Conservation (phyloP, 139 green algal species). For the Coelastrella sp. region DNA sequence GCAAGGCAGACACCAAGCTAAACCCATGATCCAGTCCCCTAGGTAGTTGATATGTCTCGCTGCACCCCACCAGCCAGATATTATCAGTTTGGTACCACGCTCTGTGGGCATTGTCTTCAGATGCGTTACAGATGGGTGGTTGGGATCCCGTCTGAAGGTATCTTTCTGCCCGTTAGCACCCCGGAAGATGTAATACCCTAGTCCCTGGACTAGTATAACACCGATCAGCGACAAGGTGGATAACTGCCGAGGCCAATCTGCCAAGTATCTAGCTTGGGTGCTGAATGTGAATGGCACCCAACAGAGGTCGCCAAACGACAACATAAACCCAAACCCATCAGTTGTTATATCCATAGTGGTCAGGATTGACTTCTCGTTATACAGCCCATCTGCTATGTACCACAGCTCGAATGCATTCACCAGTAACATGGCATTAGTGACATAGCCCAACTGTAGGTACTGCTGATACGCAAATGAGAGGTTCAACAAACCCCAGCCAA, state of each 20-base stretch:
- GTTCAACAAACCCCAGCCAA: slow-evolving; percentile 69
- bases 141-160: slow-evolving; percentile 83
- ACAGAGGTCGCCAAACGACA: slow-evolving; percentile 96
- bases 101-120: slow-evolving; percentile 88
- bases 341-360: slow-evolving; percentile 99
- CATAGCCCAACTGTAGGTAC: slow-evolving; percentile 47
- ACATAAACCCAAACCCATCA: slow-evolving; percentile 99
- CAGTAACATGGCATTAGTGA: slow-evolving; percentile 84
- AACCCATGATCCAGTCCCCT: slow-evolving; percentile 94
- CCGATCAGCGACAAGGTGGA: slow-evolving; percentile 47
- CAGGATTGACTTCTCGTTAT: slow-evolving; percentile 88
- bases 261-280: slow-evolving; percentile 61
- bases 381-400: slow-evolving; percentile 78
- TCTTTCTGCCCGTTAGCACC: slow-evolving; percentile 98
- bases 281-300: slow-evolving; percentile 99
- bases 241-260: slow-evolving; percentile 59
- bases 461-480: slow-evolving; percentile 56
- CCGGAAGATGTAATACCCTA: slow-evolving; percentile 95
- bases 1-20: slow-evolving; percentile 85
- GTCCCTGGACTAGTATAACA: slow-evolving; percentile 80
- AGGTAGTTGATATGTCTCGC: slow-evolving; percentile 96
- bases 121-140: slow-evolving; percentile 75
- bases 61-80: slow-evolving; percentile 94
- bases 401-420: slow-evolving; percentile 82
- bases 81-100: slow-evolving; percentile 87